phyloP scores from a whole-genome alignment of 345 rosid species.

The Populus simonii region DNA sequence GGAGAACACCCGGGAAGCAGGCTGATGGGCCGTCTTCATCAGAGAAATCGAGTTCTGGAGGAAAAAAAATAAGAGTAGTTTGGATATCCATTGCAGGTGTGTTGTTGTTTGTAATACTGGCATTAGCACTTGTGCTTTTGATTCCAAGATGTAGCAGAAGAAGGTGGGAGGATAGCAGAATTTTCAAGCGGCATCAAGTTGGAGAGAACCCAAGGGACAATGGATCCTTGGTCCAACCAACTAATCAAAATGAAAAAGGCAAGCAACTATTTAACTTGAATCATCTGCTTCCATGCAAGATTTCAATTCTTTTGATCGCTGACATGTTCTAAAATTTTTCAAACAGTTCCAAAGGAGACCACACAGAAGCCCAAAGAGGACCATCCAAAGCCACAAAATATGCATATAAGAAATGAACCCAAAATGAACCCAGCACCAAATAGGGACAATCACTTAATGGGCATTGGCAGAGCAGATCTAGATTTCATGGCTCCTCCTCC shows the following conservation, averaged over 20 bases:
- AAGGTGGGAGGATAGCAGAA: constrained; percentile 47
- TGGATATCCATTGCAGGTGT: constrained; percentile 76
- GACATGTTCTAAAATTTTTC: constrained; percentile 4
- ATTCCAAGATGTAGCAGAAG: constrained; percentile 52
- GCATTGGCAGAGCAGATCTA: constrained; percentile 43
- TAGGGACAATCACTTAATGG: constrained; percentile 56
- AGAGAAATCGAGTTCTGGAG: constrained; percentile 43
- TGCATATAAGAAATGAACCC: not conserved
- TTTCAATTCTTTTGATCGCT: constrained; percentile 6
- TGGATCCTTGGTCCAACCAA: constrained; percentile 38
- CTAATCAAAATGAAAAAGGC: constrained; percentile 64
- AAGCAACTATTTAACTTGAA: constrained; percentile 16
- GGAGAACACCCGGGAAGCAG: constrained; percentile 43
- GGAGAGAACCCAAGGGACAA: constrained; percentile 55
- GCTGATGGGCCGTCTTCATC: constrained; percentile 62
- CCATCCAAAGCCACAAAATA: constrained; percentile 22
- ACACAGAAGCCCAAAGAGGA: constrained; percentile 31
- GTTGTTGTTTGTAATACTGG: constrained; percentile 51
- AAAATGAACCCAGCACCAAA: constrained; percentile 22
- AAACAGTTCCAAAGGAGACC: constrained; percentile 54
- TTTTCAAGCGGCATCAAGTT: constrained; percentile 59
- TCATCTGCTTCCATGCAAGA: constrained; percentile 1
- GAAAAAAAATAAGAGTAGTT: constrained; percentile 52
- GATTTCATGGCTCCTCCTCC: constrained; percentile 43
- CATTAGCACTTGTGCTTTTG: constrained; percentile 47